These are phyloP conservation scores for Maudiozyma saulgeensis DNA, from an alignment of 805 yeast species.

Conservation along the genomic window DNA sequence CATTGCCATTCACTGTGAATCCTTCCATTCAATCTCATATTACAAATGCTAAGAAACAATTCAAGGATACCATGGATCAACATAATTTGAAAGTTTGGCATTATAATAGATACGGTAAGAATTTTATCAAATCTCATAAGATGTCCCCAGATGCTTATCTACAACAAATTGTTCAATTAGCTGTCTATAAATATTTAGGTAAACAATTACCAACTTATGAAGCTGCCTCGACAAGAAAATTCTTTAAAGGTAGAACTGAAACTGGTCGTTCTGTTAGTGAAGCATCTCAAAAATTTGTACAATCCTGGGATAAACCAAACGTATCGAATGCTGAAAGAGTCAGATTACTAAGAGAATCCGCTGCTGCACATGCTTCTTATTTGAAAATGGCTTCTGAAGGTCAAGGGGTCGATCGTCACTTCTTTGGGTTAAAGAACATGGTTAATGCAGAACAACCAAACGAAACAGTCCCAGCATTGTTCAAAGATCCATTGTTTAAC, in stretches of 20 bases:
- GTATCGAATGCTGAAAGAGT: constrained; percentile 45
- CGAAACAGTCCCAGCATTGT: constrained; percentile 56
- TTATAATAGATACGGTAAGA: constrained; percentile 79
- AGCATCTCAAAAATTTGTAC: constrained; percentile 62
- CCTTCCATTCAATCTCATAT: constrained; percentile 45
- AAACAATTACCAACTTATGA: constrained; percentile 85
- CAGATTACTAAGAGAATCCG: constrained; percentile 60
- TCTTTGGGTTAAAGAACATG: constrained; percentile 78
- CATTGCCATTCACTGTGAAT: constrained; percentile 50
- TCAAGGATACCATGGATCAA: constrained; percentile 41
- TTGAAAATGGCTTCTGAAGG: constrained; percentile 75
- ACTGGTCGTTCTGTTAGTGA: constrained; percentile 77
- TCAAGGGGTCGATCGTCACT: constrained; percentile 86
- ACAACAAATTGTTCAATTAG: constrained; percentile 86
- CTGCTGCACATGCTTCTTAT: constrained; percentile 63
- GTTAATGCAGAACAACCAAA: constrained; percentile 28
- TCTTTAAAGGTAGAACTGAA: constrained; percentile 86
- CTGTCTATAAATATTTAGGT: constrained; percentile 76
- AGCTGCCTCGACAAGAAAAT: constrained; percentile 88
- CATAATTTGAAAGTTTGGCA: constrained; percentile 75
- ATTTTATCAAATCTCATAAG: constrained; percentile 72
- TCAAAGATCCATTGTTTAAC: constrained; percentile 61
- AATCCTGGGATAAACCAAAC: constrained; percentile 55
- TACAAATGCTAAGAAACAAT: constrained; percentile 44
- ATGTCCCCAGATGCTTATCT: constrained; percentile 88